Conservation (phyloP, 768 basidiomycete species). For the Lactarius indigo region DNA sequence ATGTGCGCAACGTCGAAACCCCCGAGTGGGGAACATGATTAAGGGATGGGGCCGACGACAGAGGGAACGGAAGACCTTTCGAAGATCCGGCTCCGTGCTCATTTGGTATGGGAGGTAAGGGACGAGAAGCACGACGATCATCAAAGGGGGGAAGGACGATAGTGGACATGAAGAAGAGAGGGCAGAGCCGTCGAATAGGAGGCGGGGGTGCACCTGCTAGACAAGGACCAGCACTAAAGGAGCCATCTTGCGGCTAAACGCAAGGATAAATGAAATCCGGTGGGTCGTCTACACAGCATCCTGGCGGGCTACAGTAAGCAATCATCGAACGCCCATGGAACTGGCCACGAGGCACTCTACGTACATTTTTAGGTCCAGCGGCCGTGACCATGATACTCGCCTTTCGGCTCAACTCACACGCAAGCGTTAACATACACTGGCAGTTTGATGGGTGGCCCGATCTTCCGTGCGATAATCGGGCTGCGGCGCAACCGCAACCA, state of each 20-base stretch:
- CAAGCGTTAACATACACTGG: neutral
- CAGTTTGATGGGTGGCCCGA: neutral
- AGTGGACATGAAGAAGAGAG: neutral
- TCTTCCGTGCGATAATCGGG: neutral
- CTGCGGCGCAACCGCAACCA: neutral
- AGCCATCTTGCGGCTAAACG: neutral
- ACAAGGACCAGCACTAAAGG: neutral
- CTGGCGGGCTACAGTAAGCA: neutral
- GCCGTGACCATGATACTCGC: too few relatives aligned
- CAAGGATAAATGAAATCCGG: slow-evolving; percentile 2
- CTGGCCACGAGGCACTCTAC: neutral
- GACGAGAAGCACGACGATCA: neutral
- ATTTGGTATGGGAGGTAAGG: slow-evolving; percentile 4
- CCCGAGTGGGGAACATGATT: neutral
- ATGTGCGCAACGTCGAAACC: neutral
- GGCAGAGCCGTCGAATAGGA: neutral
- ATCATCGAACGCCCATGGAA: neutral
- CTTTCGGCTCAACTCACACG: neutral
- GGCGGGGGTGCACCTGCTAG: neutral
- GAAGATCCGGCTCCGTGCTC: neutral
- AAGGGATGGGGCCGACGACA: neutral
- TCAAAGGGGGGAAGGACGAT: neutral
- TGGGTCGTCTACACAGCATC: neutral
- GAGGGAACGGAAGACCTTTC: neutral
- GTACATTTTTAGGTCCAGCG: neutral